phyloP scores from a whole-genome alignment of 1,284 basidiomycete species.

The Bondarzewia mesenterica region DNA sequence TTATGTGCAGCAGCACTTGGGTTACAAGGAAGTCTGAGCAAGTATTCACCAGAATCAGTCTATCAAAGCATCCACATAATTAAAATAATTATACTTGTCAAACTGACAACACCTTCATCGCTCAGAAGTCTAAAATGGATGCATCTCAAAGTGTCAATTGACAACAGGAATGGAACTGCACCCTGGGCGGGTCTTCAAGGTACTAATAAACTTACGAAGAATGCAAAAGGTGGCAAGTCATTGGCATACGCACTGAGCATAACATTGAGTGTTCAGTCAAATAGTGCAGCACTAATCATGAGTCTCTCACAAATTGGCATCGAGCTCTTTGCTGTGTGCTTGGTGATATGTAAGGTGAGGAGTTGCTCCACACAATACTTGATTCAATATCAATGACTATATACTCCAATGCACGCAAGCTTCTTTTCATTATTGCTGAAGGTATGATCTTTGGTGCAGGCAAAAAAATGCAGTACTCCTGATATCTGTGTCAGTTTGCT shows the following conservation, averaged over 20 bases:
- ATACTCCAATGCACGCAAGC: constrained; percentile 88
- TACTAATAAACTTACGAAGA: constrained; percentile 40
- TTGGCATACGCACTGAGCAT: constrained; percentile 43
- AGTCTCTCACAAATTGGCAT: constrained; percentile 84
- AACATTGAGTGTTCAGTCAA: constrained; percentile 39
- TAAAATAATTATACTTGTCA: too few relatives aligned
- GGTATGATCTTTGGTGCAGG: constrained; percentile 99
- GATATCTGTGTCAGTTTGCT: constrained; percentile 92
- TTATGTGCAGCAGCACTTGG: constrained; percentile 35
- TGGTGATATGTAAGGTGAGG: constrained; percentile 95
- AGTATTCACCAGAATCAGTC: too few relatives aligned
- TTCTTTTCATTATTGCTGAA: constrained; percentile 93
- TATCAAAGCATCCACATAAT: too few relatives aligned
- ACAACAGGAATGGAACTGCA: constrained; percentile 85
- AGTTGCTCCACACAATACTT: constrained; percentile 84
- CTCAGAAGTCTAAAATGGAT: too few relatives aligned
- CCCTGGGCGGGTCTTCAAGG: constrained; percentile 74
- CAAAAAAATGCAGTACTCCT: constrained; percentile 90
- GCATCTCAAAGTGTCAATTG: constrained; percentile 80
- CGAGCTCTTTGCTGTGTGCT: constrained; percentile 90
- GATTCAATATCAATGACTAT: constrained; percentile 88
- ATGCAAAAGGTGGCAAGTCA: constrained; percentile 36
- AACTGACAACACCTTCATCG: too few relatives aligned
- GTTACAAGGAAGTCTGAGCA: constrained; percentile 72
- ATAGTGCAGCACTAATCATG: constrained; percentile 55